Evolutionary conservation across 805 yeast species (phyloP).

Genomic region (Candida bentonensis): DNA sequence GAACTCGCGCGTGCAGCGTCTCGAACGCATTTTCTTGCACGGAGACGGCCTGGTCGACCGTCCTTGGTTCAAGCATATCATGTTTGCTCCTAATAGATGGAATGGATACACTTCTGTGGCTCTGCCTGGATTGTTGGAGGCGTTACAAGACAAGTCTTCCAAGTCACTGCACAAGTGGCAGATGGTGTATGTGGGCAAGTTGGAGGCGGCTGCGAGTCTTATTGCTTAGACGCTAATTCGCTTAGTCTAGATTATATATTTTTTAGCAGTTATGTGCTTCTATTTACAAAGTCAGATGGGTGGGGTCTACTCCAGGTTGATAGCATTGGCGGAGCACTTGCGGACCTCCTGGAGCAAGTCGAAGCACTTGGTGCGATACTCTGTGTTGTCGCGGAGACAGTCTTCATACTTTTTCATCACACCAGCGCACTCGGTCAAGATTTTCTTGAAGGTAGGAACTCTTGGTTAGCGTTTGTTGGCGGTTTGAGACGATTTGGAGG

Average conservation of each 20-base stretch:
- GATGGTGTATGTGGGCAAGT: not conserved
- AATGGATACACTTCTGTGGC: slow-evolving; percentile 44
- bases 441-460: slow-evolving; percentile 62
- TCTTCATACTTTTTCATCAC: slow-evolving; percentile 49
- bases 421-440: slow-evolving; percentile 46
- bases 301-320: slow-evolving; percentile 13
- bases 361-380: slow-evolving; percentile 37
- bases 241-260: too few species aligned
- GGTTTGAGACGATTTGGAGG: not conserved
- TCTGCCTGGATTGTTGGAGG: slow-evolving; percentile 39
- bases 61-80: slow-evolving; percentile 40
- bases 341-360: slow-evolving; percentile 42
- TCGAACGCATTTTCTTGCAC: slow-evolving; percentile 33
- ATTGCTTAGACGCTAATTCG: too few species aligned
- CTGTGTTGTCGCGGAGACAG: slow-evolving; percentile 39
- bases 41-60: slow-evolving; percentile 33
- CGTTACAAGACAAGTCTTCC: slow-evolving; percentile 34
- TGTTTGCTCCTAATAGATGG: slow-evolving; percentile 40
- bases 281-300: not conserved
- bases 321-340: slow-evolving; percentile 40
- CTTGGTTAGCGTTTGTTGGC: slow-evolving; percentile 9
- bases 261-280: not conserved
- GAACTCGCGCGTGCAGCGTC: slow-evolving; percentile 26
- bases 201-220: not conserved
- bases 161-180: slow-evolving; percentile 8